A percentile compares a stretch with the other conserved stretches of the same genome.
Evolutionary conservation across 106 monocot species (phyloP).

Genomic region (Dioscorea zingiberensis): DNA sequence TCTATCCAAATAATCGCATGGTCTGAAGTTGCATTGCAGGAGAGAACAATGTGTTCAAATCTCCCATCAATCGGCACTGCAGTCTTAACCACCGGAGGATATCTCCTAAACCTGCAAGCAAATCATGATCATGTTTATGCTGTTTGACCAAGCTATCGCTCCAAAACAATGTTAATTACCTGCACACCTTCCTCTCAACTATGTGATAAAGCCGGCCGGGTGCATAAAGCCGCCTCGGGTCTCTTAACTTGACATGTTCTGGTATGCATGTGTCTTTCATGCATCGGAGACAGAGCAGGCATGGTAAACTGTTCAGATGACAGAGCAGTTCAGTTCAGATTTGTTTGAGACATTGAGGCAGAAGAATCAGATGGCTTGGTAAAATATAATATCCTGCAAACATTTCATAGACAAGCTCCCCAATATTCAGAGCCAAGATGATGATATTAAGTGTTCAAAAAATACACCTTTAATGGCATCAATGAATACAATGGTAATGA

Average conservation of each 20-base stretch:
- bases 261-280: constrained; percentile 73
- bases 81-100: constrained; percentile 85
- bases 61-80: constrained; percentile 94
- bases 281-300: constrained; percentile 63
- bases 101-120: constrained; percentile 56
- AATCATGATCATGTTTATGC: background rate
- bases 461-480: too few species aligned
- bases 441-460: too few species aligned
- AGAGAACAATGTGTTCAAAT: constrained; percentile 88
- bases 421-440: too few species aligned
- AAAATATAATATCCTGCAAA: too few species aligned
- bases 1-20: constrained; percentile 97
- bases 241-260: constrained; percentile 53
- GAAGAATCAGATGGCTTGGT: too few species aligned
- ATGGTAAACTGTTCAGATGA: constrained; percentile 64
- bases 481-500: too few species aligned
- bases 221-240: constrained; percentile 85
- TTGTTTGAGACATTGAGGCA: too few species aligned
- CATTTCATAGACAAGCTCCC: too few species aligned
- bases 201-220: constrained; percentile 88
- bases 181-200: constrained; percentile 74
- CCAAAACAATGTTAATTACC: constrained; percentile 6
- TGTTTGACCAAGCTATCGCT: too few species aligned
- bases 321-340: too few species aligned
- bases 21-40: constrained; percentile 93